Evolutionary conservation across 148 eudicot genomes (phyloP).

Genomic region (Chenopodium quinoa): DNA sequence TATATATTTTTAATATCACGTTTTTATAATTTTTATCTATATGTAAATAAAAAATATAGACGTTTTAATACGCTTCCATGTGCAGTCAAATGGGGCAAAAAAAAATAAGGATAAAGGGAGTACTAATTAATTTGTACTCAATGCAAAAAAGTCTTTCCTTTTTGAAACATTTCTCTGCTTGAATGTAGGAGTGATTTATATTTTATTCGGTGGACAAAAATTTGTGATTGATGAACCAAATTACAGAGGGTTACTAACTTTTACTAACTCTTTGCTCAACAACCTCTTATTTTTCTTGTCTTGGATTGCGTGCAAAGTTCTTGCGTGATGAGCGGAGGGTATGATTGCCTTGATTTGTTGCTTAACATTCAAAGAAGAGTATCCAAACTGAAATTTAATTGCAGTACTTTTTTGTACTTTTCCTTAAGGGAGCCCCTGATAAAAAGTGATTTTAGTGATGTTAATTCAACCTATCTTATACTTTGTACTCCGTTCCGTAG

Average conservation of each 20-base stretch:
- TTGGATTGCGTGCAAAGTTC: constrained; percentile 1
- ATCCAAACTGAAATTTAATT: neutral
- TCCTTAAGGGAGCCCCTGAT: too few species aligned
- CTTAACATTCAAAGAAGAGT: neutral
- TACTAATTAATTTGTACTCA: too few species aligned
- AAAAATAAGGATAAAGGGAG: too few species aligned
- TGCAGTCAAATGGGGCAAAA: too few species aligned
- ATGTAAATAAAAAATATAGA: too few species aligned
- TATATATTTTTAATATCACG: too few species aligned
- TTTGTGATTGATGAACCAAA: neutral
- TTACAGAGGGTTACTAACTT: constrained; percentile 3
- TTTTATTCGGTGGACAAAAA: too few species aligned
- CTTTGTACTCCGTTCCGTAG: too few species aligned
- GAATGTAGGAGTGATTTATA: neutral
- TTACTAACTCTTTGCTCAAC: constrained; percentile 9
- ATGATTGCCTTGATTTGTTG: neutral
- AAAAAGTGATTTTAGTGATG: too few species aligned
- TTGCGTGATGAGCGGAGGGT: constrained; percentile 22
- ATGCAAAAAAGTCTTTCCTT: neutral
- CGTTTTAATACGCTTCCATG: too few species aligned
- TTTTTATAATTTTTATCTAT: too few species aligned
- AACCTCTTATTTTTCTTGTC: neutral
- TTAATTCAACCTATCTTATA: too few species aligned
- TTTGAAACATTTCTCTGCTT: neutral
- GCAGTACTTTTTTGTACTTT: neutral